Base-by-base conservation (phyloP, 495 filamentous ascomycete genomes). In the Amorphotheca resinae region DNA sequence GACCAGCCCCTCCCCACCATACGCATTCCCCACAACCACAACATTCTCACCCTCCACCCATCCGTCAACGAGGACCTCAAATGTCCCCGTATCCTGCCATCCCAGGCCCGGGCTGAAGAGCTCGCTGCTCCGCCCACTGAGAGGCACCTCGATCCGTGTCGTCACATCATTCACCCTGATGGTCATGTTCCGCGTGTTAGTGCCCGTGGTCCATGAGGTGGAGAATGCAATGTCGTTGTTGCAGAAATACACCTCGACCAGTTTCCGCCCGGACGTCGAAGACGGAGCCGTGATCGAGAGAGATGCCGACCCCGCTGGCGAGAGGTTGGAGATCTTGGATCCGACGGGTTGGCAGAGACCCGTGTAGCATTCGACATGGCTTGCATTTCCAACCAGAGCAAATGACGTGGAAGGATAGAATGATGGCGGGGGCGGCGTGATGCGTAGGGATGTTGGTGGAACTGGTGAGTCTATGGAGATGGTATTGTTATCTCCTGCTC, bases 151-250 rank as follows among this genome's bases (percentile, higher is more conserved):
- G 1, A 70, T 50, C 16, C 65, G 42, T 5, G 62, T 59, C 0
- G 63, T 53, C 1, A 36, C n/a, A 3, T 53, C 60, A 40, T 70
- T 70, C 0, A 70, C 48, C 0, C 52, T 40, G n/a, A 70, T 43
- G 0, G 67, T 69, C 15, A 68, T 56, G 38, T 69, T 70, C 1
- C 66, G 45, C 0, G 61, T 58, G 26, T 66, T 69, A 0, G 61
- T 58, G 0, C 64, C 66, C 28, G 43, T 59, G 1, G 40, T 57
- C 62, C 59, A 66, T 11, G 60, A 48, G 0, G 59, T 62, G 0
- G 54, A 44, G 25, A 68, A 55, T 0, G 67, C 59, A 30, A 70
- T 54, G 4, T 67, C 67, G 39, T 70, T 69, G 43, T 69, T 68
- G 47, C 60, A 62, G 41, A 63, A 68, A 44, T 67, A 63, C 5